These are phyloP conservation scores for Termitomyces sp. DNA, from an alignment of 768 basidiomycete species.

Conservation along the genomic window DNA sequence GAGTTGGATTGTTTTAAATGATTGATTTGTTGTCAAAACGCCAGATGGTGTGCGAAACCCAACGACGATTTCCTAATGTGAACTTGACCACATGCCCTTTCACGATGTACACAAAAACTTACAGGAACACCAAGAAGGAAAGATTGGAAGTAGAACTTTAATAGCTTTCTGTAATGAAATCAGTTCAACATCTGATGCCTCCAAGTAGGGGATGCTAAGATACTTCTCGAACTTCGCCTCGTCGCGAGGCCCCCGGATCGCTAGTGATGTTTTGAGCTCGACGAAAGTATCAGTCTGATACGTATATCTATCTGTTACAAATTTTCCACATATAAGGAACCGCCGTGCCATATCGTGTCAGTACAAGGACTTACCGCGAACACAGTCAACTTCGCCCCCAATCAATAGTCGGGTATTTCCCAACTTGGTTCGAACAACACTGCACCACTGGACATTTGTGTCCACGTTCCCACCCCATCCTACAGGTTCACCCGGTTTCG, in stretches of 20 bases:
- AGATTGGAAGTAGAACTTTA: conserved; percentile 90
- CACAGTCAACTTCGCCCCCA: conserved; percentile 90
- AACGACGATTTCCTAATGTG: conserved; percentile 67
- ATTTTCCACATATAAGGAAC: conserved; percentile 6
- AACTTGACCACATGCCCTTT: neutral
- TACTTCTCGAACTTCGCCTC: conserved; percentile 78
- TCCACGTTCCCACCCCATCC: conserved; percentile 82
- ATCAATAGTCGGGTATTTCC: conserved; percentile 67
- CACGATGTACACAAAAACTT: conserved; percentile 20
- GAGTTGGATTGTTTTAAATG: conserved; percentile 73
- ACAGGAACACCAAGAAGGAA: conserved; percentile 90
- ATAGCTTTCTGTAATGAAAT: conserved; percentile 57
- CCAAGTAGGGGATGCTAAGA: conserved; percentile 14
- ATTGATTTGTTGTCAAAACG: conserved; percentile 54
- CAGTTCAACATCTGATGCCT: neutral
- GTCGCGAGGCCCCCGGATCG: conserved; percentile 59
- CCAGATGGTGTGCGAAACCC: conserved; percentile 84
- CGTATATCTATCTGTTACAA: conserved; percentile 46
- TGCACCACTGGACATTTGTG: conserved; percentile 89
- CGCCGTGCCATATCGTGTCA: neutral
- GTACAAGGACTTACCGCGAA: conserved; percentile 47
- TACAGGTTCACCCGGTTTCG: conserved; percentile 23
- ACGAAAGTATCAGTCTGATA: conserved; percentile 66
- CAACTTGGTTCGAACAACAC: conserved; percentile 81
- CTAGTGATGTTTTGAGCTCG: conserved; percentile 82